Evolutionary conservation across 1,139 yeast genomes (phyloP).

Genomic region (Debaryomycetaceae sp.): DNA sequence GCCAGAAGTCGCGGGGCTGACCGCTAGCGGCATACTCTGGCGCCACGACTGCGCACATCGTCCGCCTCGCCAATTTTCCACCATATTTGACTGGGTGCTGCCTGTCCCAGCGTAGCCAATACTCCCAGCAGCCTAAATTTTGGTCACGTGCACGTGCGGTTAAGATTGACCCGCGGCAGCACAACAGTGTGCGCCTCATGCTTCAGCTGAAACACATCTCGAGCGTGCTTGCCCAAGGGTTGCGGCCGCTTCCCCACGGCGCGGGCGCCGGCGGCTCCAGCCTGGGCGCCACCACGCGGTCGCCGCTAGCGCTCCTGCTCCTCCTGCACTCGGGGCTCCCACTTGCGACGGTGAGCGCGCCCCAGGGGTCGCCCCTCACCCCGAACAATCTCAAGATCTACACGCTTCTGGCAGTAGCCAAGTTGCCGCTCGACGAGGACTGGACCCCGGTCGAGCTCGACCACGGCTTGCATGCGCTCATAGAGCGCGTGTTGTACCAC

Average conservation of each 20-base stretch:
- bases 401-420: conserved; percentile 40
- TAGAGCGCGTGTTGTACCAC: conserved; percentile 16
- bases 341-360: conserved; percentile 28
- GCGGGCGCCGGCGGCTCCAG: conserved; percentile 11
- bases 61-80: too few relatives aligned
- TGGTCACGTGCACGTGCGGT: too few relatives aligned
- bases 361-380: conserved; percentile 13
- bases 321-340: conserved; percentile 41
- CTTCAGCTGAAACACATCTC: conserved; percentile 45
- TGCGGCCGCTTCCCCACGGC: conserved; percentile 26
- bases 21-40: too few relatives aligned
- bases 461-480: conserved; percentile 24
- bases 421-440: conserved; percentile 20
- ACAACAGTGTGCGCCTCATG: too few relatives aligned
- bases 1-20: too few relatives aligned
- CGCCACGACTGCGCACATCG: too few relatives aligned
- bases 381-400: conserved; percentile 42
- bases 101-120: too few relatives aligned
- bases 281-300: conserved; percentile 2
- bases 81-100: too few relatives aligned
- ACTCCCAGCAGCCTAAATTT: too few relatives aligned
- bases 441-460: conserved; percentile 37
- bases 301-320: conserved; percentile 25
- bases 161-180: too few relatives aligned
- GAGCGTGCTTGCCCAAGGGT: conserved; percentile 37